A percentile compares a stretch with the other conserved stretches of the same genome.
Conservation (phyloP, 2,329 filamentous ascomycete genomes). For the Camillea tinctor region DNA sequence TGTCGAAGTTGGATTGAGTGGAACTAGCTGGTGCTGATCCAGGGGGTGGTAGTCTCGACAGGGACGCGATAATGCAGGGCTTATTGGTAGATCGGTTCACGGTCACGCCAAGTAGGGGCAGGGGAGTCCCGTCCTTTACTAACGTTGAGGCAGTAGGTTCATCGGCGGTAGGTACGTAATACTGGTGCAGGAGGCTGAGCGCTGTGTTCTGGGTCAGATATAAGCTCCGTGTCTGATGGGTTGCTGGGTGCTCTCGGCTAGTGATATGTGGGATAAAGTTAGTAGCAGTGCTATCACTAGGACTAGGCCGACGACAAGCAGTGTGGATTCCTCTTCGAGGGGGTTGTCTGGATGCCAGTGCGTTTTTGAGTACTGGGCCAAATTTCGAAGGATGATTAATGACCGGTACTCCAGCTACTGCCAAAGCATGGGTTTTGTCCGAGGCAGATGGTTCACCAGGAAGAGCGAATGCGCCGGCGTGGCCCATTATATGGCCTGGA, state of each 20-base stretch:
- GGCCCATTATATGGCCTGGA: slow-evolving; percentile 69
- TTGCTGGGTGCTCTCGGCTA: not conserved
- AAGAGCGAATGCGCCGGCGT: slow-evolving; percentile 71
- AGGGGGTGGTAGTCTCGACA: no score
- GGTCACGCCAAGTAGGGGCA: slow-evolving; percentile 60
- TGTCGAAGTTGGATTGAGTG: slow-evolving; percentile 51
- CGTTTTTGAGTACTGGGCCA: slow-evolving; percentile 63
- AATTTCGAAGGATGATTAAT: slow-evolving; percentile 77
- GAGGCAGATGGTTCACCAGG: slow-evolving; percentile 63
- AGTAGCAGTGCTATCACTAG: not conserved
- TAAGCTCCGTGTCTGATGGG: slow-evolving; percentile 47
- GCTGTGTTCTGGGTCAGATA: slow-evolving; percentile 55
- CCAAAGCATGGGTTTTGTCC: slow-evolving; percentile 66
- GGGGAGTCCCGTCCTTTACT: slow-evolving; percentile 31
- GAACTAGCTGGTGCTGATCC: no score
- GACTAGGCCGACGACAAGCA: slow-evolving; percentile 31
- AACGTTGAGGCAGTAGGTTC: not conserved
- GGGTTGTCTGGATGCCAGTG: slow-evolving; percentile 42
- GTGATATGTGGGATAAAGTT: not conserved
- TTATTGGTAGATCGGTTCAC: slow-evolving; percentile 62
- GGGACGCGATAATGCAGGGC: slow-evolving; percentile 64
- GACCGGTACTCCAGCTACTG: slow-evolving; percentile 65
- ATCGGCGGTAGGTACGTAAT: slow-evolving; percentile 42
- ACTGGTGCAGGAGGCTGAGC: slow-evolving; percentile 53
- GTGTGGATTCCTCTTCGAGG: slow-evolving; percentile 56